A percentile compares a stretch with the other conserved stretches of the same genome.
phyloP scores from a whole-genome alignment of 352 stramenopile genomes.

The Plasmopara viticola region DNA sequence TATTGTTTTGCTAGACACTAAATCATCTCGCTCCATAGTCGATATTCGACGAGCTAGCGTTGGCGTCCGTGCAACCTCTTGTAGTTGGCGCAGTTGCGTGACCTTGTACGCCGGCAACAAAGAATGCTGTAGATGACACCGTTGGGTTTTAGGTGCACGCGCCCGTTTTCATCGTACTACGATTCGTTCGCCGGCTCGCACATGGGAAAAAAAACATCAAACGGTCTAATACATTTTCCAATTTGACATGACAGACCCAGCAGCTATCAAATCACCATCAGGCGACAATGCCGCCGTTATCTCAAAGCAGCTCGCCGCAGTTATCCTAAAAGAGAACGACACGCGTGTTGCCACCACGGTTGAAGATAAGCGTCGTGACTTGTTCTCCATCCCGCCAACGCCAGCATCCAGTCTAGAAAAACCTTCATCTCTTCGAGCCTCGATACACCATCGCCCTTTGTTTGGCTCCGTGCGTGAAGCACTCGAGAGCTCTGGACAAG shows the following conservation, averaged over 20 bases:
- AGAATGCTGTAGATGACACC: slow-evolving; percentile 10
- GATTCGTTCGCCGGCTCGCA: slow-evolving; percentile 16
- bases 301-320: slow-evolving; percentile 12
- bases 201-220: slow-evolving; percentile 18
- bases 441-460: slow-evolving; percentile 16
- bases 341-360: background rate
- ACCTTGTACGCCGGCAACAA: too few relatives aligned
- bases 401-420: slow-evolving; percentile 4
- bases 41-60: too few relatives aligned
- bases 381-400: slow-evolving; percentile 4
- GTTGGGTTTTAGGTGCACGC: slow-evolving; percentile 15
- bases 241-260: slow-evolving; percentile 21
- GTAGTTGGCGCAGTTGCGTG: too few relatives aligned
- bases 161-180: slow-evolving; percentile 17
- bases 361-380: background rate
- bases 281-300: slow-evolving; percentile 12
- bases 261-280: slow-evolving; percentile 11
- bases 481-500: slow-evolving; percentile 29
- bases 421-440: background rate
- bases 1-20: too few relatives aligned
- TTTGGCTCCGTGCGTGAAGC: slow-evolving; percentile 44
- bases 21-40: too few relatives aligned
- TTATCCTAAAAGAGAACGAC: slow-evolving; percentile 21
- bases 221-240: slow-evolving; percentile 15
- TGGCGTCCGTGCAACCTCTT: too few relatives aligned